phyloP scores from a whole-genome alignment of 345 rosid species.

The Salix exigua region DNA sequence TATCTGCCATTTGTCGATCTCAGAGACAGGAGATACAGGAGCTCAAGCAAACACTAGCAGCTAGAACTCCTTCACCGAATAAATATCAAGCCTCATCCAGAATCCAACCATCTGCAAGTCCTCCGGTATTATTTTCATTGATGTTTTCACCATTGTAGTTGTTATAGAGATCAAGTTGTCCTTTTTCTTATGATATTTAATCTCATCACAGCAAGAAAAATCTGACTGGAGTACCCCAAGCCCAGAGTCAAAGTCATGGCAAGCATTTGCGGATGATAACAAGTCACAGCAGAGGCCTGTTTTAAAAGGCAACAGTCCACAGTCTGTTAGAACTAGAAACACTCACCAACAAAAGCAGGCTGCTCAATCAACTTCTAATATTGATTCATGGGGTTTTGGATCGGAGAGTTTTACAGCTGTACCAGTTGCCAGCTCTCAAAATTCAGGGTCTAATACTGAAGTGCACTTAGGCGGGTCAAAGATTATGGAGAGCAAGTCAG shows the following conservation, averaged over 20 bases:
- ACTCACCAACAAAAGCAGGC: conserved; percentile 46
- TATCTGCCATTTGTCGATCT: conserved; percentile 89
- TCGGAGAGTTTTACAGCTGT: conserved; percentile 64
- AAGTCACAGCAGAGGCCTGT: conserved; percentile 41
- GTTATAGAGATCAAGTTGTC: not conserved
- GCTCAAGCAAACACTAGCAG: conserved; percentile 74
- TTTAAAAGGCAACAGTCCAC: conserved; percentile 35
- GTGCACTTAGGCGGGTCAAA: conserved; percentile 45
- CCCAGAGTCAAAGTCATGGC: conserved; percentile 62
- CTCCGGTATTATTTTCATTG: conserved; percentile 35
- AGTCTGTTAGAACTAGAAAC: conserved; percentile 52
- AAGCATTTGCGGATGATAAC: conserved; percentile 61
- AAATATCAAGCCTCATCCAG: conserved; percentile 52
- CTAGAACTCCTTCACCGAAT: conserved; percentile 56
- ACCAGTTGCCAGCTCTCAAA: conserved; percentile 33
- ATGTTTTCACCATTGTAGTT: not conserved
- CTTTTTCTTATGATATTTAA: conserved; percentile 4
- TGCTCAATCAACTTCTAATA: conserved; percentile 39
- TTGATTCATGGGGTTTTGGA: conserved; percentile 82
- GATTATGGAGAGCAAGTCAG: conserved; percentile 41
- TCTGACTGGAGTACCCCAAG: conserved; percentile 44
- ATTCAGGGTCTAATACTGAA: conserved; percentile 34
- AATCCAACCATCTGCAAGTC: conserved; percentile 33
- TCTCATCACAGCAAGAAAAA: conserved; percentile 41
- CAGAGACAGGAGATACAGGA: conserved; percentile 96